Evolutionary conservation across 495 filamentous ascomycete species (phyloP).

Genomic region (Penicillium parvum): DNA sequence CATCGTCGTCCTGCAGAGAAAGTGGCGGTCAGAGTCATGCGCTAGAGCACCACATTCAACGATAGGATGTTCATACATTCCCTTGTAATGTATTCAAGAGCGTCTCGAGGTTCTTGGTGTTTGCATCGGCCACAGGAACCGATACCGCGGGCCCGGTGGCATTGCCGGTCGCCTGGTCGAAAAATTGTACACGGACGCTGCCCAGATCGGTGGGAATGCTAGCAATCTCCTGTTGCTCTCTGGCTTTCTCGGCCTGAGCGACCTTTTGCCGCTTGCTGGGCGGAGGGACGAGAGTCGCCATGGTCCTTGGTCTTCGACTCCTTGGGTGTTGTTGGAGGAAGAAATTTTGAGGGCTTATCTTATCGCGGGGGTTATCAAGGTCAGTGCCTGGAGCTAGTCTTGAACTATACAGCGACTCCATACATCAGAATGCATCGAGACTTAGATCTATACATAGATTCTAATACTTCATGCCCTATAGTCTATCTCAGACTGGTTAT

Average conservation of each 20-base stretch:
- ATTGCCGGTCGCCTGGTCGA: slow-evolving; percentile 74
- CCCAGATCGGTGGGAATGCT: slow-evolving; percentile 67
- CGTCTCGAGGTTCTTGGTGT: slow-evolving; percentile 82
- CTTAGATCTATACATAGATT: no score
- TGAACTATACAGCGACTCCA: background rate
- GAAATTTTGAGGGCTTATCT: slow-evolving; percentile 24
- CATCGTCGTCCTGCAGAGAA: slow-evolving; percentile 57
- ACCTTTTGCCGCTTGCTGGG: slow-evolving; percentile 87
- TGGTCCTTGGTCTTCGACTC: slow-evolving; percentile 44
- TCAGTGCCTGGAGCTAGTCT: no score
- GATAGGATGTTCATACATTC: slow-evolving; percentile 52
- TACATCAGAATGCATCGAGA: no score
- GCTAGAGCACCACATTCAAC: background rate
- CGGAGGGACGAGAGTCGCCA: slow-evolving; percentile 87
- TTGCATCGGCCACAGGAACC: slow-evolving; percentile 80
- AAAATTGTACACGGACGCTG: slow-evolving; percentile 79
- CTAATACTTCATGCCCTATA: no score
- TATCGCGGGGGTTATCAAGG: slow-evolving; percentile 3
- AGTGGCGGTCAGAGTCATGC: background rate
- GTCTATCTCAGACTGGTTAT: no score
- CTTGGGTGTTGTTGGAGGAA: slow-evolving; percentile 14
- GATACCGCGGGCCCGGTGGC: slow-evolving; percentile 66
- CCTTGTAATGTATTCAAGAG: slow-evolving; percentile 85
- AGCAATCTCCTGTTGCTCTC: slow-evolving; percentile 72
- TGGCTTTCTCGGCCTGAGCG: slow-evolving; percentile 65